phyloP scores from a whole-genome alignment of 129 eudicot species.

The Escallonia herrerae region DNA sequence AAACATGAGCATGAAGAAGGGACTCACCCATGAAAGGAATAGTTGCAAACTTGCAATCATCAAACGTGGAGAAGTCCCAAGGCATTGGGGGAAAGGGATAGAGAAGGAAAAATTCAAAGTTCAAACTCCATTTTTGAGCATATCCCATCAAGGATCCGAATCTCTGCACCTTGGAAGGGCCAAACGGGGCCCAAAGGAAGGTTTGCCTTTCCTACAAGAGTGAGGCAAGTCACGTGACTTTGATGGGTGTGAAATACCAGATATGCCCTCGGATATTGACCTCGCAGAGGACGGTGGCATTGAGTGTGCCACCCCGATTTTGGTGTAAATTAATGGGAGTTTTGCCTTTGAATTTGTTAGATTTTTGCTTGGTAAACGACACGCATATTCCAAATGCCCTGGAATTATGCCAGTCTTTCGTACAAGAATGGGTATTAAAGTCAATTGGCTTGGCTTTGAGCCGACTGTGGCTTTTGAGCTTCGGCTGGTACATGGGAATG shows the following conservation, averaged over 20 bases:
- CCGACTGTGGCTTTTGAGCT: too few relatives aligned
- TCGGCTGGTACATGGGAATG: too few relatives aligned
- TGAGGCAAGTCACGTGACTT: too few relatives aligned
- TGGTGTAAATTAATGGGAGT: too few relatives aligned
- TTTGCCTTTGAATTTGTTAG: neutral
- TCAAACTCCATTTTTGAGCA: neutral
- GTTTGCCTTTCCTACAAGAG: too few relatives aligned
- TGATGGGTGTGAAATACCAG: neutral
- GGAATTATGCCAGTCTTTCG: slow-evolving; percentile 4
- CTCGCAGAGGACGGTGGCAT: neutral
- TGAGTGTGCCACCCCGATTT: neutral
- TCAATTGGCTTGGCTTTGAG: neutral
- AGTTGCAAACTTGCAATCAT: neutral
- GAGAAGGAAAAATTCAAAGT: neutral
- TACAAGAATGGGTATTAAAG: neutral
- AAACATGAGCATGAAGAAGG: too few relatives aligned
- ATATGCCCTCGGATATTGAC: neutral
- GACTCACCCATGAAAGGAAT: neutral
- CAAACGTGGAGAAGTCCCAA: neutral
- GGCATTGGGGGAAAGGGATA: neutral
- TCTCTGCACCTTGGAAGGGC: neutral
- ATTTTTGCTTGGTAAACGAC: neutral
- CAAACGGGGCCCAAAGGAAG: neutral
- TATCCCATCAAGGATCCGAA: slow-evolving; percentile 13
- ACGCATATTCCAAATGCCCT: slow-evolving; percentile 13